phyloP scores from a whole-genome alignment of 2,329 filamentous ascomycete genomes.

The Ramularia collo-cygni region DNA sequence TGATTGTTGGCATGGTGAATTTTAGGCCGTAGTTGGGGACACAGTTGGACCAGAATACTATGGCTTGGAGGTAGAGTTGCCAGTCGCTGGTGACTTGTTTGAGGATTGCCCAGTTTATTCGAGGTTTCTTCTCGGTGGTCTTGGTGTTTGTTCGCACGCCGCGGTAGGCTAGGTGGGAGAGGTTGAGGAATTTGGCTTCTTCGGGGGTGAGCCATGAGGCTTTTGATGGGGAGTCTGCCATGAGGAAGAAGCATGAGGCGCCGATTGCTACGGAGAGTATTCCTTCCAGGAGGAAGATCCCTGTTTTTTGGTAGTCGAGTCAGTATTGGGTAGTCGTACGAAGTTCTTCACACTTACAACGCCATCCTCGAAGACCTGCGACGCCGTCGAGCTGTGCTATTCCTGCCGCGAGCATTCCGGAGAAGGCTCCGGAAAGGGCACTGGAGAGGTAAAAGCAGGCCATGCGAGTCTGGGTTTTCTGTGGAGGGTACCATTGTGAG shows the following conservation, averaged over 20 bases:
- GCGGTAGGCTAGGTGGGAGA: slow-evolving; percentile 58
- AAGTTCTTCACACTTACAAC: slow-evolving; percentile 8
- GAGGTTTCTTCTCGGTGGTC: slow-evolving; percentile 36
- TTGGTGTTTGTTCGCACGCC: slow-evolving; percentile 13
- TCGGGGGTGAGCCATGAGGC: slow-evolving; percentile 57
- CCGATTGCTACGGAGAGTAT: slow-evolving; percentile 48
- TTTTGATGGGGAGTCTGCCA: slow-evolving; percentile 46
- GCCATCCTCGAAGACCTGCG: too few species aligned
- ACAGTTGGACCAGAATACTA: slow-evolving; percentile 21
- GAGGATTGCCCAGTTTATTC: slow-evolving; percentile 29
- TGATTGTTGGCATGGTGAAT: slow-evolving; percentile 45
- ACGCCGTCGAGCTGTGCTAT: slow-evolving; percentile 33
- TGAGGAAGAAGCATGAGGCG: slow-evolving; percentile 45
- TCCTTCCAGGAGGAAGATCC: slow-evolving; percentile 42
- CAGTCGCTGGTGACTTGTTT: slow-evolving; percentile 19
- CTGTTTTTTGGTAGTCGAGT: slow-evolving; percentile 17
- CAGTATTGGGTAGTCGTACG: neutral
- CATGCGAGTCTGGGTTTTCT: slow-evolving; percentile 16
- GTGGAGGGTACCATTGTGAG: slow-evolving; percentile 19
- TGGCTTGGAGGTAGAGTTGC: slow-evolving; percentile 21
- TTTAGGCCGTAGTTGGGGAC: slow-evolving; percentile 31
- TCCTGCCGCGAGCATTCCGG: slow-evolving; percentile 19
- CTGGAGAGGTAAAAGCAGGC: slow-evolving; percentile 18
- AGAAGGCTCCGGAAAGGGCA: slow-evolving; percentile 20
- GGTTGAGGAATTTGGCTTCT: slow-evolving; percentile 56